These are phyloP conservation scores for Urostyla sp. DNA, from an alignment of 73 alveolate genomes.

Conservation along the genomic window DNA sequence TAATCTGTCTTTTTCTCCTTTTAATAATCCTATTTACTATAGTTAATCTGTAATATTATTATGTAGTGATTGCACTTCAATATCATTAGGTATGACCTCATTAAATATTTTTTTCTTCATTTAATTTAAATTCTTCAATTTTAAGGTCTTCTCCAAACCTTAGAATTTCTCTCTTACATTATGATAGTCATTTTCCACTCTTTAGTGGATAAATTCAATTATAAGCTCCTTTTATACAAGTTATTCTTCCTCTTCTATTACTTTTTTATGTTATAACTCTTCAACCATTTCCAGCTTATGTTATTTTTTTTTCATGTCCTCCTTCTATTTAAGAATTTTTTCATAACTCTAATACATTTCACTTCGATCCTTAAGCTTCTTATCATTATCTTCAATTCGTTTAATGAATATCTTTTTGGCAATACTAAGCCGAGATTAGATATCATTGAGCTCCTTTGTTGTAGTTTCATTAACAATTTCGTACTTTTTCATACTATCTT, in stretches of 20 bases:
- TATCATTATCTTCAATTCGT: slow-evolving; percentile 9
- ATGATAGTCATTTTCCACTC: background rate
- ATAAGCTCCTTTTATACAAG: background rate
- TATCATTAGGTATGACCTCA: slow-evolving; percentile 41
- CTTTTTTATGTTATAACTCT: background rate
- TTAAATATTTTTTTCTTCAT: slow-evolving; percentile 9
- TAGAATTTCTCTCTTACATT: background rate
- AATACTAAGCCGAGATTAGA: background rate
- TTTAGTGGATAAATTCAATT: too few species aligned
- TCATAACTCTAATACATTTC: slow-evolving; percentile 1
- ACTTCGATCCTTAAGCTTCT: slow-evolving; percentile 2
- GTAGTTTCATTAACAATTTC: slow-evolving; percentile 37
- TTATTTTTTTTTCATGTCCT: background rate
- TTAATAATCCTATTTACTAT: slow-evolving; percentile 1
- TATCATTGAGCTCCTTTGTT: slow-evolving; percentile 11
- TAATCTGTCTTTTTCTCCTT: slow-evolving; percentile 5
- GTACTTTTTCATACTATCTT: slow-evolving; percentile 23
- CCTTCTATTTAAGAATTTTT: background rate
- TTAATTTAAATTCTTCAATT: slow-evolving; percentile 4
- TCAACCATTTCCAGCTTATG: too few species aligned
- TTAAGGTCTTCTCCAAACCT: background rate
- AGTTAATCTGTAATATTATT: slow-evolving; percentile 29
- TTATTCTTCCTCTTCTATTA: background rate
- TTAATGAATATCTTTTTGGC: slow-evolving; percentile 14
- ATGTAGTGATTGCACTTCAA: background rate